Evolutionary conservation across 768 basidiomycete genomes (phyloP), one percentile per base, ranked within the genome.

Genomic region (Terana coerulea): DNA sequence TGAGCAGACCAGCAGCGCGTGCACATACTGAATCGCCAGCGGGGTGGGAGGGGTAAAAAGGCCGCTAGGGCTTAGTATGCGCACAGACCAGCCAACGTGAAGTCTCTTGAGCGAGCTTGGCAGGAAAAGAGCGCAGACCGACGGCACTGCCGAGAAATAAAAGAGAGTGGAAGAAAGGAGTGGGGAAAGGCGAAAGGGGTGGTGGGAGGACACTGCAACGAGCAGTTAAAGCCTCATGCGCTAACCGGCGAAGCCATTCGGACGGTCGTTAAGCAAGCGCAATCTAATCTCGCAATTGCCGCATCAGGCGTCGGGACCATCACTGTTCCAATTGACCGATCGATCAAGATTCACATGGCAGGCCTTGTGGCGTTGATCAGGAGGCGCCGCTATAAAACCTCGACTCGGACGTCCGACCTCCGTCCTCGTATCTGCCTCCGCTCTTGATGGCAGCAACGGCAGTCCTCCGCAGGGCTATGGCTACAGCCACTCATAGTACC

Each of bases 31-130:
- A 12, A 22, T 46, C 45, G 22, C 45, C 45, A 30, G 45, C 45
- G 45, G 30, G 45, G 55, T 59, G 60, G 66, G 44, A 57, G 52
- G 54, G 52, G n/a, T n/a, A 43, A 56, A 63, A 57, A 61, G 65
- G 74, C 75, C 78, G 59, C 76, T 73, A 64, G 76, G 75, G 76
- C 74, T 58, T 53, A 54, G 56, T 52, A 29, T 37, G 58, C 51
- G 54, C 51, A 56, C 39, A 40, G 59, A 36, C 58, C 54, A 62
- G 64, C 61, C 64, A 65, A 45, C 36, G 52, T 45, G 49, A 42
- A n/a, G n/a, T n/a, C n/a, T n/a, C n/a, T n/a, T n/a, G 35, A 10
- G 31, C 35, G 34, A 54, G 43, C 28, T 47, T 43, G 49, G 51
- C 25, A 40, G 39, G 22, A 30, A 15, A n/a, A 14, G 29, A 30